These are phyloP conservation scores for Ascochyta fabae DNA, from an alignment of 2,329 filamentous ascomycete species.

Conservation along the genomic window DNA sequence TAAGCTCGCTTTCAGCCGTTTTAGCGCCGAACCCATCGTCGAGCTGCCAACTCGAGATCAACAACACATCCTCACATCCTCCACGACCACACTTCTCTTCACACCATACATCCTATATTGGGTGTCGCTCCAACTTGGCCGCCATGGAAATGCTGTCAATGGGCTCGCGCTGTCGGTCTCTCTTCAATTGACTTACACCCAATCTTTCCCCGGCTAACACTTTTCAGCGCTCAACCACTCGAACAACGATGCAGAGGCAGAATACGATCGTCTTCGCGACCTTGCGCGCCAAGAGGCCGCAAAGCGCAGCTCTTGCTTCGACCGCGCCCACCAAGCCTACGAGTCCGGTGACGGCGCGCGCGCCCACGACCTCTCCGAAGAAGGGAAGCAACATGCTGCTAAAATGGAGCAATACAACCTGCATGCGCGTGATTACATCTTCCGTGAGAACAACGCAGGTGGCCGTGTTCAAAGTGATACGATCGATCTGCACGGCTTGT, in stretches of 20 bases:
- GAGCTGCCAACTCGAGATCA: slow-evolving; percentile 22
- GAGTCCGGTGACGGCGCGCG: slow-evolving; percentile 77
- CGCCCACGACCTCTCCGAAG: slow-evolving; percentile 84
- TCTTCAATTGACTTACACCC: neutral
- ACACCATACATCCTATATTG: slow-evolving; percentile 5
- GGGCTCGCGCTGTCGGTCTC: slow-evolving; percentile 45
- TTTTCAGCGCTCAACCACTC: slow-evolving; percentile 45
- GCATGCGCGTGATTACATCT: slow-evolving; percentile 92
- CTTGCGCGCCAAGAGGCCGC: slow-evolving; percentile 80
- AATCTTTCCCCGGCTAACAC: slow-evolving; percentile 5
- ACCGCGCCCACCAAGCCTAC: slow-evolving; percentile 75
- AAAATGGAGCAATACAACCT: slow-evolving; percentile 89
- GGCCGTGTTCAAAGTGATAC: slow-evolving; percentile 79
- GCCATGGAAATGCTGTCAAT: slow-evolving; percentile 45
- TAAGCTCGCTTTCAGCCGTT: slow-evolving; percentile 15
- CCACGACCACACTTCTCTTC: neutral
- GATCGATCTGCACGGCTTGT: slow-evolving; percentile 94
- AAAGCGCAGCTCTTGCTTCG: slow-evolving; percentile 79
- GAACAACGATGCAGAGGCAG: slow-evolving; percentile 65
- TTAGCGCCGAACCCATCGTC: slow-evolving; percentile 13
- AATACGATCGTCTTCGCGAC: slow-evolving; percentile 90
- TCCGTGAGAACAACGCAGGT: slow-evolving; percentile 88
- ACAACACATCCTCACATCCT: slow-evolving; percentile 13
- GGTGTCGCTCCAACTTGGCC: slow-evolving; percentile 30
- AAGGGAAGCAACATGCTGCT: slow-evolving; percentile 83